Conservation (phyloP, 805 yeast genomes). For the Starmerella potacharoeniae region DNA sequence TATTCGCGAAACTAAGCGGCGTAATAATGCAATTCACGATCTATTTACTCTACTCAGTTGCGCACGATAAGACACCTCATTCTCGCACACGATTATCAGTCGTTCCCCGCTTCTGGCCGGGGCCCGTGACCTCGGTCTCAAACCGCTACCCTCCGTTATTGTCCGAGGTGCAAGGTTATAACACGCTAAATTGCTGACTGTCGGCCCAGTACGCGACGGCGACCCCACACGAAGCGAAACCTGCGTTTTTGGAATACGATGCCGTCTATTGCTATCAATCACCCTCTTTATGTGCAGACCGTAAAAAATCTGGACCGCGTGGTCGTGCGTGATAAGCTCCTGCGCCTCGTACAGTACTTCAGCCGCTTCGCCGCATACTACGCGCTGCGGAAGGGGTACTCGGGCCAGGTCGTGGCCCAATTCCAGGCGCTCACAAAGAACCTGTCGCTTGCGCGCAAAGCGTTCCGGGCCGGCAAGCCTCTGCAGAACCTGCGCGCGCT, state of each 20-base stretch:
- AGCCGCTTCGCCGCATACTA: conserved; percentile 61
- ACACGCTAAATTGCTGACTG: neutral
- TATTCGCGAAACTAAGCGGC: too few relatives aligned
- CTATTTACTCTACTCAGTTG: too few relatives aligned
- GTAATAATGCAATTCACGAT: too few relatives aligned
- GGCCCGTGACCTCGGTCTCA: conserved; percentile 3
- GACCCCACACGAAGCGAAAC: neutral
- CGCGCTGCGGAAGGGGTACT: conserved; percentile 44
- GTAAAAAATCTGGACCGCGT: conserved; percentile 21
- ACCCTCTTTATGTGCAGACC: conserved; percentile 21
- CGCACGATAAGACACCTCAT: neutral
- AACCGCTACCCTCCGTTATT: neutral
- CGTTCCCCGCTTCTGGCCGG: neutral
- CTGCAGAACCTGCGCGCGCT: conserved; percentile 58
- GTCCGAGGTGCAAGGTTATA: neutral
- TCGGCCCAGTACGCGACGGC: neutral
- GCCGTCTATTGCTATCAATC: conserved; percentile 13
- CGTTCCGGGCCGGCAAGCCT: conserved; percentile 75
- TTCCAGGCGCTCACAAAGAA: conserved; percentile 49
- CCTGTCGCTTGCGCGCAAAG: conserved; percentile 64
- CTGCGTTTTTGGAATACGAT: neutral
- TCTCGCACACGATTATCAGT: neutral
- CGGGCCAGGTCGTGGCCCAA: conserved; percentile 37
- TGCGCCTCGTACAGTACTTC: conserved; percentile 70
- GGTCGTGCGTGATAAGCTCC: conserved; percentile 69